Evolutionary conservation across 805 yeast species (phyloP).

Genomic region (Candida alai): DNA sequence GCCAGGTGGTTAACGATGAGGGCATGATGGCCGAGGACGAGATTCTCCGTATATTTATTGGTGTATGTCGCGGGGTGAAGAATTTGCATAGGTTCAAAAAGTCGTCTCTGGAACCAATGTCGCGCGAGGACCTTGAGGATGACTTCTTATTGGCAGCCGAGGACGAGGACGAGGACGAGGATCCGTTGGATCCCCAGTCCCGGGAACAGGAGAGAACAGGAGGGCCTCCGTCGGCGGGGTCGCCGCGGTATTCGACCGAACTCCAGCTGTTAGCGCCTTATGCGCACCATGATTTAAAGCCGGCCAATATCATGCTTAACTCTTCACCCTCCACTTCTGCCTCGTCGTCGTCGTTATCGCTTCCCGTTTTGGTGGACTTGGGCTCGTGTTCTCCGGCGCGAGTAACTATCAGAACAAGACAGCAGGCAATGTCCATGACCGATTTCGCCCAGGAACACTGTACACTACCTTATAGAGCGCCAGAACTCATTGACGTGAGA

Average conservation of each 20-base stretch:
- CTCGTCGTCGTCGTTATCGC: constrained; percentile 65
- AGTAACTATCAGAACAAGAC: constrained; percentile 49
- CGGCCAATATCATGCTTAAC: constrained; percentile 85
- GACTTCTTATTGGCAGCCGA: constrained; percentile 18
- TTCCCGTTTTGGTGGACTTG: constrained; percentile 78
- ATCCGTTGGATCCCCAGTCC: constrained; percentile 27
- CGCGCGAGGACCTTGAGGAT: constrained; percentile 24
- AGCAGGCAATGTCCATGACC: constrained; percentile 70
- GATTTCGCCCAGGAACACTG: constrained; percentile 84
- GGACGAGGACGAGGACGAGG: constrained; percentile 26
- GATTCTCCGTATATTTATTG: constrained; percentile 58
- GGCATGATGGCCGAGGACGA: constrained; percentile 61
- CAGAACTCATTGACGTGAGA: constrained; percentile 78
- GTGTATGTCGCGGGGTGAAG: constrained; percentile 70
- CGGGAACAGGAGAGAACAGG: no score
- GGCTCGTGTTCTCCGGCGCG: constrained; percentile 76
- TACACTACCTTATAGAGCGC: constrained; percentile 84
- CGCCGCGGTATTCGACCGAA: constrained; percentile 1
- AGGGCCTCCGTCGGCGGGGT: constrained; percentile 11
- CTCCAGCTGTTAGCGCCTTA: constrained; percentile 42
- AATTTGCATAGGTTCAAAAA: constrained; percentile 64
- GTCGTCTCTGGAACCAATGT: constrained; percentile 4
- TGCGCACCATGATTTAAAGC: constrained; percentile 86
- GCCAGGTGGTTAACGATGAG: constrained; percentile 52
- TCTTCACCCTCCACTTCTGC: no score